Percentiles rank a stretch among this genome's conserved stretches.
phyloP scores from a whole-genome alignment of 1,284 basidiomycete species.

The Sanghuangporus baumii region DNA sequence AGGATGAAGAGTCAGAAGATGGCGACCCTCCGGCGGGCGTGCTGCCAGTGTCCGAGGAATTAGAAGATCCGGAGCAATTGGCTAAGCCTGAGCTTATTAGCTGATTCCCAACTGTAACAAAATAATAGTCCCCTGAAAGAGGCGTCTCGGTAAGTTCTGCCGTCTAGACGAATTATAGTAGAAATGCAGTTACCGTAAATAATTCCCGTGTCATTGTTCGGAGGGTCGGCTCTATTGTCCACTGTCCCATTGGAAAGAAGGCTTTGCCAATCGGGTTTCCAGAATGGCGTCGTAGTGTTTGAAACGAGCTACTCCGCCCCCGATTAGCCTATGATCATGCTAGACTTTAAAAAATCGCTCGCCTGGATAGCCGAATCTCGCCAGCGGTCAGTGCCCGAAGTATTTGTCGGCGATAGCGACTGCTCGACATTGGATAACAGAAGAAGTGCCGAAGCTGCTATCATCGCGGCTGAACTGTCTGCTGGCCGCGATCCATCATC shows the following conservation, averaged over 20 bases:
- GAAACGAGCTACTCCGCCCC: slow-evolving; percentile 38
- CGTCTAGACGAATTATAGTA: not conserved
- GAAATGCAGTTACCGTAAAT: slow-evolving; percentile 48
- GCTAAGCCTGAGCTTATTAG: slow-evolving; percentile 3
- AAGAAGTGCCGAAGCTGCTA: slow-evolving; percentile 52
- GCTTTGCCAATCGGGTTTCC: slow-evolving; percentile 54
- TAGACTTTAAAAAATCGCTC: not conserved
- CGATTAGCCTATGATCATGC: not conserved
- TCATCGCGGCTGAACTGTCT: slow-evolving; percentile 62
- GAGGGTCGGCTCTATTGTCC: slow-evolving; percentile 40
- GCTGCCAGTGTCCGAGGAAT: not conserved
- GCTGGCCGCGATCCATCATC: slow-evolving; percentile 47
- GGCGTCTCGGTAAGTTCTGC: not conserved
- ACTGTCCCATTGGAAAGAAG: slow-evolving; percentile 64
- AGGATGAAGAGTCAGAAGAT: not conserved
- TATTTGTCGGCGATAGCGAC: slow-evolving; percentile 27
- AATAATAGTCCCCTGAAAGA: slow-evolving; percentile 37
- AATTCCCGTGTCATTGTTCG: slow-evolving; percentile 56
- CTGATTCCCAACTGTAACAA: slow-evolving; percentile 25
- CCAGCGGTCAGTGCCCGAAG: slow-evolving; percentile 36
- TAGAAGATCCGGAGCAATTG: slow-evolving; percentile 6
- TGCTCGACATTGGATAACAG: slow-evolving; percentile 49
- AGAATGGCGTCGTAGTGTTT: slow-evolving; percentile 47
- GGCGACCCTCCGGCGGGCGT: not conserved
- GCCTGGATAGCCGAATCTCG: slow-evolving; percentile 44